Base-by-base conservation (phyloP, 805 yeast species). In the Barnettozyma californica region DNA sequence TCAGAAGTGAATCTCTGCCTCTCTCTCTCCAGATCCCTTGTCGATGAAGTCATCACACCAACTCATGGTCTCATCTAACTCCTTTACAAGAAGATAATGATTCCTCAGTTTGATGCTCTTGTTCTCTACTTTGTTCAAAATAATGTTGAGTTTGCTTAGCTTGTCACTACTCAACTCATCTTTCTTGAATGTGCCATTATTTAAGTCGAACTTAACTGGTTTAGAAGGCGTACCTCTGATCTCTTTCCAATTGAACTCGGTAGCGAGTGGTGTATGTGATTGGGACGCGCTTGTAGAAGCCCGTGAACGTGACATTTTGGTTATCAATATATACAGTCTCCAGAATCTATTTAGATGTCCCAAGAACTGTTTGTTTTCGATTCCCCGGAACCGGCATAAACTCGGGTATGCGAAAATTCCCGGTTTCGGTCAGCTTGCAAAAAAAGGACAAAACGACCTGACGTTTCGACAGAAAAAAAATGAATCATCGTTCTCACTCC, bases 51-150 rank as follows among this genome's bases (percentile, higher is more conserved):
- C 58, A 25, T 57, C 59, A 31, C 52, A 46, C 60, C 61, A 56
- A 5, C 51, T 42, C 45, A 57, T 47, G 1, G 55, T 43, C 44
- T 58, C 60, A 16, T 47, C 40, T 6, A 52, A 31, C 18, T 51
- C 52, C 11, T 40, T 47, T 6, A 41, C 19, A 5, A 57, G 34
- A 6, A 43, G n/a, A 16, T 55, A 43, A 29, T 48, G 48, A 9
- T 48, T 48, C 11, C 41, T 36, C 5, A 52, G 47, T 29, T 43
- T 50, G 2, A 35, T 9, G 6, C 54, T 35, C 43, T 57, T 59
- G 51, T 57, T 58, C 42, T 59, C 60, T 6, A 58, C 43, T 45
- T 58, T 59, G 49, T 57, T 57, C 33, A 59, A 27, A 8, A 44
- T 53, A 7, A 53, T 46, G 31, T 52, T 53, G 4, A 55, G 31